phyloP scores from a whole-genome alignment of 2,329 filamentous ascomycete genomes.

The Botrytis deweyae region DNA sequence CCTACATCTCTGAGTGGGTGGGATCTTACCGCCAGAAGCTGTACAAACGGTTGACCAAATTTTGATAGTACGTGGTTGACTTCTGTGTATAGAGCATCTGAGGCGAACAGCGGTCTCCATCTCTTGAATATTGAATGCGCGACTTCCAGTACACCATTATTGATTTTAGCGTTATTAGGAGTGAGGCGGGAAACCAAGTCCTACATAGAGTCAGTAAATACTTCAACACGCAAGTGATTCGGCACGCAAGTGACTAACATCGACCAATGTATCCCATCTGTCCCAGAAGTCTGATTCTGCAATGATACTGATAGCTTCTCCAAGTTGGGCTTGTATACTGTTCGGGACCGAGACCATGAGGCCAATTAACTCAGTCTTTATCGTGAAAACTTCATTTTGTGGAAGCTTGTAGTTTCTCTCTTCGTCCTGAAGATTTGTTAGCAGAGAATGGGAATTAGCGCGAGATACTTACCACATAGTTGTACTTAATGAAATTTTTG shows the following conservation, averaged over 20 bases:
- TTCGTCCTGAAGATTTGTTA: conserved; percentile 61
- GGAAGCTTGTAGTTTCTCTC: conserved; percentile 91
- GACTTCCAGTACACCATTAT: conserved; percentile 92
- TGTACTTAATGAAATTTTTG: conserved; percentile 96
- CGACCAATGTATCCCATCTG: conserved; percentile 92
- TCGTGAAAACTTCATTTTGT: conserved; percentile 76
- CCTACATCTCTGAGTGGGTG: conserved; percentile 12
- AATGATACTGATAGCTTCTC: conserved; percentile 95
- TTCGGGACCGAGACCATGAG: conserved; percentile 92
- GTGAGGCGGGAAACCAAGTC: conserved; percentile 89
- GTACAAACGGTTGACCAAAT: conserved; percentile 81
- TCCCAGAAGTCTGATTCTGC: conserved; percentile 98
- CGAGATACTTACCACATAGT: conserved; percentile 69
- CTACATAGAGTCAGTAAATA: conserved; percentile 42
- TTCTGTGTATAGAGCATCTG: conserved; percentile 88
- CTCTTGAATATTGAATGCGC: conserved; percentile 97
- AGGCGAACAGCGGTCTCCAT: conserved; percentile 92
- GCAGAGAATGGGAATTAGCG: conserved; percentile 12
- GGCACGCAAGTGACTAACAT: conserved; percentile 50
- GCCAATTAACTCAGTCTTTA: conserved; percentile 93
- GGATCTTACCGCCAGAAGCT: conserved; percentile 66
- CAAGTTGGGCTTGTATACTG: conserved; percentile 87
- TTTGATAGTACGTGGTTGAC: conserved; percentile 91
- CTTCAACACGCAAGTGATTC: background rate
- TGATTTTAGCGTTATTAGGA: conserved; percentile 75